Conservation (phyloP, 2,329 filamentous ascomycete genomes). For the Colletotrichum cordylinicola region DNA sequence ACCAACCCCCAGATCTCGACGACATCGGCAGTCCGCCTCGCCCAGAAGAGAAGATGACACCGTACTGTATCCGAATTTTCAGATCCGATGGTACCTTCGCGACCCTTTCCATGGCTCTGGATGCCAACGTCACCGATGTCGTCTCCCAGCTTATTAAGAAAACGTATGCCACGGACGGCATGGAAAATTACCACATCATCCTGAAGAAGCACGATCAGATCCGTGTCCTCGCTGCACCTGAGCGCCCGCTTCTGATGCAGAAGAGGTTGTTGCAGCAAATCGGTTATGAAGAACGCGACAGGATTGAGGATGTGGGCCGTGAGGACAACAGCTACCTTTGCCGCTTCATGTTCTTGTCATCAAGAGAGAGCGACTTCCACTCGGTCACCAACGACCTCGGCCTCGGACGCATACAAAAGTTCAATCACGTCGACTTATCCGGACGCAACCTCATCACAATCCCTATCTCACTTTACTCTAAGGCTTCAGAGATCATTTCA, state of each 20-base stretch:
- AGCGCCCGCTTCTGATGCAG: slow-evolving; percentile 89
- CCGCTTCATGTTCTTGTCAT: slow-evolving; percentile 92
- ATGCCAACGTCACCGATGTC: slow-evolving; percentile 85
- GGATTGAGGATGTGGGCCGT: slow-evolving; percentile 89
- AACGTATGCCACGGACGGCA: slow-evolving; percentile 86
- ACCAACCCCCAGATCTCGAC: slow-evolving; percentile 65
- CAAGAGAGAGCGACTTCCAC: slow-evolving; percentile 83
- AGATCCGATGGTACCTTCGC: slow-evolving; percentile 93
- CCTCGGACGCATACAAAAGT: slow-evolving; percentile 83
- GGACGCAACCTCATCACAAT: slow-evolving; percentile 93
- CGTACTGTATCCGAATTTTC: slow-evolving; percentile 95
- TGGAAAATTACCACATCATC: slow-evolving; percentile 95
- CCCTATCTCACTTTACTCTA: slow-evolving; percentile 91
- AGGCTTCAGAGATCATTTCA: slow-evolving; percentile 90
- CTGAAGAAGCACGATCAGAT: slow-evolving; percentile 92
- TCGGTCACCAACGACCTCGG: slow-evolving; percentile 73
- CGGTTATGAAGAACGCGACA: slow-evolving; percentile 86
- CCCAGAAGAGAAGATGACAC: slow-evolving; percentile 75
- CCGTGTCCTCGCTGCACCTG: slow-evolving; percentile 77
- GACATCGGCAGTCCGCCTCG: slow-evolving; percentile 71
- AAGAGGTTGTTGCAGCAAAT: slow-evolving; percentile 90
- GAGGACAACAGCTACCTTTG: slow-evolving; percentile 98
- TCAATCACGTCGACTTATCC: slow-evolving; percentile 91
- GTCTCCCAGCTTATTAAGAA: slow-evolving; percentile 93
- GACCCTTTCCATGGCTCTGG: slow-evolving; percentile 83